Base-by-base conservation (phyloP, 805 yeast genomes). In the Metschnikowia baotianmanensis region DNA sequence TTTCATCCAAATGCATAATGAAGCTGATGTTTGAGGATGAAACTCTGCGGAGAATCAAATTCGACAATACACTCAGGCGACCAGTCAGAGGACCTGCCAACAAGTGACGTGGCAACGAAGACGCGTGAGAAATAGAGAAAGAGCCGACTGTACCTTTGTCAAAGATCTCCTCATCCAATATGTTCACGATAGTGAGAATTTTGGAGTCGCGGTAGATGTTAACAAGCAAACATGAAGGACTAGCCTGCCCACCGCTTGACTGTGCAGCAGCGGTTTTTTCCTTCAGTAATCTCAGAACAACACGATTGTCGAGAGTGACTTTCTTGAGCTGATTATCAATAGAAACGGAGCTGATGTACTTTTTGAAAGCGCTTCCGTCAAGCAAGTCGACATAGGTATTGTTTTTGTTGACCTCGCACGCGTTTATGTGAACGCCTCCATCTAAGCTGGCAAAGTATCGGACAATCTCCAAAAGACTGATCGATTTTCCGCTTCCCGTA, bases 91-190 rank as follows among this genome's bases (percentile, higher is more conserved):
- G 15, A 1, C 39, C 23, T 10, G 39, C 17, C 34, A 42, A 34
- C 10, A 60, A 46, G 27, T 55, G 40, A 30, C 54, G 63, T 11
- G 65, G 57, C 29, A 59, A 58, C 5, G 67, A 48, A n/a, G 61
- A 51, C 30, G 55, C 56, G 40, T 48, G 61, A 28, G 51, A 37
- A 38, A 57, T 59, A 20, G 66, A 63, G 45, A 59, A 59, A 4
- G 45, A 43, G 31, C 57, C 59, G 12, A 43, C 24, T 8, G 46
- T 37, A 4, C 34, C 16, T 9, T 37, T 9, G 28, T 54, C 54
- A 20, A 46, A 57, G 38, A 52, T 56, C 40, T 62, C 68, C 41
- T 56, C 56, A 3, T 65, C 67, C 60, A 57, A 55, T 31, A 61
- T 38, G 26, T 63, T 66, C 30, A 62, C 51, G 27, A 55, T 52